Evolutionary conservation across 495 filamentous ascomycete species (phyloP), one percentile per base, ranked within the genome.

Genomic region (Daldinia caldariorum): DNA sequence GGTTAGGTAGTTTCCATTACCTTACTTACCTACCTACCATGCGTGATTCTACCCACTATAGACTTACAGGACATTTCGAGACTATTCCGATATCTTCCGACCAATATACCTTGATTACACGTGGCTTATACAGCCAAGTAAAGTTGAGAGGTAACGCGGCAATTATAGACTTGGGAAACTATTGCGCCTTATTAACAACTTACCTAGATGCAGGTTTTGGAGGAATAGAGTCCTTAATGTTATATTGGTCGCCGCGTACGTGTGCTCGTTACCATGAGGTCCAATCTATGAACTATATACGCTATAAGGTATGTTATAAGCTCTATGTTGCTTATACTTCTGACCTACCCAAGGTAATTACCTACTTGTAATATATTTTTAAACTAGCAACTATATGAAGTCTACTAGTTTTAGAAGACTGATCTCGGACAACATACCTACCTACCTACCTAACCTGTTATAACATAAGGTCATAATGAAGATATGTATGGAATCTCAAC

Each of bases 101-200:
- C 61, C 67, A 66, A 66, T 58, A 66, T 58, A 45, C 38, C 14
- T 34, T 10, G 3, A 18, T 34, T 22, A 65, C 61, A 65, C 61
- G 61, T 61, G 47, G 56, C 55, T 31, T 22, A 20, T 18, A 35
- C 39, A 13, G 12, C 26, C 43, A 20, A 20, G 7, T 18, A 6
- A 12, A 47, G n/a, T 47, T 47, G 8, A 0, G 18, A 2, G n/a
- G n/a, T n/a, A n/a, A 22, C 16, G 43, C 43, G 43, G 43, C 18
- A 47, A 22, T 58, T 45, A 55, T 18, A 14, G 13, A 63, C 5
- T 35, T 9, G 38, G 20, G 20, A 41, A 63, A 41, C 5, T 31
- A 12, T 3, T 31, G 9, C 37, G 35, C 34, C 45, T 38, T 22
- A 16, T n/a, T 26, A 26, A 26, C n/a, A n/a, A n/a, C n/a, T n/a